A percentile compares a stretch with the other conserved stretches of the same genome.
These are phyloP conservation scores for Aspergillus campestris DNA, from an alignment of 495 filamentous ascomycete species.

Conservation along the genomic window DNA sequence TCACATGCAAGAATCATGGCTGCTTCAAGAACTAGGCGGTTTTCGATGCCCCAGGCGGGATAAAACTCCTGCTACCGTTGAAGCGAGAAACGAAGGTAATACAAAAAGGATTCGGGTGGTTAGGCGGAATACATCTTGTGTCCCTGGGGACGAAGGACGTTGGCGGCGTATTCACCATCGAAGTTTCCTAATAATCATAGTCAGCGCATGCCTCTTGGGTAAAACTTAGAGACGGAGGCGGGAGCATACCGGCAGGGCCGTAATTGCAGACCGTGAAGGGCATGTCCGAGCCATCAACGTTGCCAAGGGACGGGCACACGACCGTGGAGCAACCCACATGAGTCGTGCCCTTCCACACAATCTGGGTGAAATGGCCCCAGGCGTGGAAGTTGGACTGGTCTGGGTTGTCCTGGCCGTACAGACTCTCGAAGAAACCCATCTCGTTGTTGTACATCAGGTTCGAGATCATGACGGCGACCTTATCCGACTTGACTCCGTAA, in stretches of 20 bases:
- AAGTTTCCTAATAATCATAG: constrained; percentile 50
- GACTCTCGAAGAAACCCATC: constrained; percentile 37
- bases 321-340: constrained; percentile 66
- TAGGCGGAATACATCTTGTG: constrained; percentile 20
- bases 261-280: constrained; percentile 89
- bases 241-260: constrained; percentile 48
- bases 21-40: not conserved
- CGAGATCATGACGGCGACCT: constrained; percentile 57
- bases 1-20: no score
- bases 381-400: constrained; percentile 53
- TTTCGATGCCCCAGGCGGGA: not conserved
- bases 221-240: not conserved
- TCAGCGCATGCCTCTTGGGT: constrained; percentile 13
- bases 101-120: not conserved
- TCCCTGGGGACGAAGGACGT: constrained; percentile 49
- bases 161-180: constrained; percentile 52
- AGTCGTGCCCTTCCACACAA: constrained; percentile 71
- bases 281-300: constrained; percentile 38
- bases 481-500: constrained; percentile 30
- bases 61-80: not conserved
- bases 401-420: constrained; percentile 38
- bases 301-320: constrained; percentile 41
- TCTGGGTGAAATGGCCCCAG: constrained; percentile 87
- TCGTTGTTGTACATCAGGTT: constrained; percentile 83
- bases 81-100: not conserved